These are phyloP conservation scores for Cinnamomum chago DNA, from an alignment of 164 flowering plant genomes.

Conservation along the genomic window DNA sequence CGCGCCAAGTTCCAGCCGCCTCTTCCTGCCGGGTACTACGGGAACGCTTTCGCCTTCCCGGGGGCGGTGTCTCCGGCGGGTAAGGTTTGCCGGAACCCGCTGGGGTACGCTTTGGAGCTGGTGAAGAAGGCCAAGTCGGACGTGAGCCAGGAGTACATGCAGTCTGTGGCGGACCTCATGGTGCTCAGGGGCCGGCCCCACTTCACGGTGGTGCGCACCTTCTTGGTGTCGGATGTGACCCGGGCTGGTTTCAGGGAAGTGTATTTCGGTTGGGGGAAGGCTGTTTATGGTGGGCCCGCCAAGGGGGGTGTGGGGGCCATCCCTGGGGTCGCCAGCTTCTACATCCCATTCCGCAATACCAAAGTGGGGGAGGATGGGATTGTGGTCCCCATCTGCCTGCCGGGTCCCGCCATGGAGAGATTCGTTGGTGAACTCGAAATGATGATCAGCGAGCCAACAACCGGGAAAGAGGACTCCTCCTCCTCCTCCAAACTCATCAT, in stretches of 20 bases:
- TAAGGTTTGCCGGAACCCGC: conserved; percentile 11
- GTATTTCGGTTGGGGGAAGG: conserved; percentile 63
- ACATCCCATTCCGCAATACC: conserved; percentile 22
- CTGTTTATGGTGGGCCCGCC: conserved; percentile 46
- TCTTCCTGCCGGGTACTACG: conserved; percentile 26
- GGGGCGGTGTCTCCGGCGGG: conserved; percentile 14
- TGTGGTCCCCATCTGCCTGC: conserved; percentile 47
- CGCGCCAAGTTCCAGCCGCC: conserved; percentile 9
- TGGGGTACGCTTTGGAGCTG: conserved; percentile 22
- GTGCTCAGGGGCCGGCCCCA: conserved; percentile 25
- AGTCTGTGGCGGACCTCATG: conserved; percentile 25
- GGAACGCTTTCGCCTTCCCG: conserved; percentile 18
- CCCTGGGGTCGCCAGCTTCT: conserved; percentile 40
- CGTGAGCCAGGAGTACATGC: conserved; percentile 26
- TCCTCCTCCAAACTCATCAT: background rate
- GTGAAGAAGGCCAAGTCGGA: conserved; percentile 18
- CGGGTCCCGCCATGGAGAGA: conserved; percentile 43
- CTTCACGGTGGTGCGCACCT: conserved; percentile 28
- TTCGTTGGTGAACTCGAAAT: conserved; percentile 34
- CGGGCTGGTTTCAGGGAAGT: conserved; percentile 37
- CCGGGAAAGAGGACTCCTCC: background rate
- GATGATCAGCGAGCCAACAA: background rate
- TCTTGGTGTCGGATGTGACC: conserved; percentile 42
- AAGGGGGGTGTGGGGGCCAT: conserved; percentile 39
- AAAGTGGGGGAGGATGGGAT: conserved; percentile 28